Base-by-base conservation (phyloP, 345 rosid species). In the Eucalyptus regnans region DNA sequence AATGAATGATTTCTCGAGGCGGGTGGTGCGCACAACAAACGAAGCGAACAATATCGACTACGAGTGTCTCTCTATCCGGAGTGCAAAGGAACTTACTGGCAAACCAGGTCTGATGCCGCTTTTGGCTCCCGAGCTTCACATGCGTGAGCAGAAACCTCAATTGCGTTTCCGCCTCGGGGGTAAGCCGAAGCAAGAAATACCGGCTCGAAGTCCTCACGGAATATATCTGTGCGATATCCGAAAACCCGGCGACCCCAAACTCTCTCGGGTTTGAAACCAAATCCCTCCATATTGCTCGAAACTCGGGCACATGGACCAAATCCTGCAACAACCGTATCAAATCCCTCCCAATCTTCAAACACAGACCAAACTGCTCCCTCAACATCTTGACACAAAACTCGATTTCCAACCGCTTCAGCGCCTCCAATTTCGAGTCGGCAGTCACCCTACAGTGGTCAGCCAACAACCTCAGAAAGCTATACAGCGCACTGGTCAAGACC, bases 21-120 rank as follows among this genome's bases (percentile, higher is more conserved):
- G 98, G 98, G 88, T 96, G 96, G 93, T 95, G 95, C 20, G 90
- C 94, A 90, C 98, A 95, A 89, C 99, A 96, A 22, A 96, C 88
- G 71, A 96, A 97, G n/a, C 98, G 90, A 56, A 95, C 92, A 86
- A 96, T 93, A 83, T 97, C 99, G 71, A 94, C 91, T 81, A 95
- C 37, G 51, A 96, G 86, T 41, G 92, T 94, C 90, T 95, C 98
- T 87, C 93, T 94, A 20, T 93, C 98, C 3, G 96, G 95, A 62
- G 89, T 91, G 20, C 62, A 76, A 80, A 96, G 91, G 89, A 94
- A 95, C 91, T 94, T 96, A 92, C 91, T 94, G 54, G 91, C 90
- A 93, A 97, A 97, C 99, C 99, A 96, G 29, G 88, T 83, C 87
- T 96, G 97, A 87, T 96, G 94, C 48, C 98, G 91, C 91, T 92